Evolutionary conservation across 1,284 basidiomycete species (phyloP).

Genomic region (Neolentinus lepideus): DNA sequence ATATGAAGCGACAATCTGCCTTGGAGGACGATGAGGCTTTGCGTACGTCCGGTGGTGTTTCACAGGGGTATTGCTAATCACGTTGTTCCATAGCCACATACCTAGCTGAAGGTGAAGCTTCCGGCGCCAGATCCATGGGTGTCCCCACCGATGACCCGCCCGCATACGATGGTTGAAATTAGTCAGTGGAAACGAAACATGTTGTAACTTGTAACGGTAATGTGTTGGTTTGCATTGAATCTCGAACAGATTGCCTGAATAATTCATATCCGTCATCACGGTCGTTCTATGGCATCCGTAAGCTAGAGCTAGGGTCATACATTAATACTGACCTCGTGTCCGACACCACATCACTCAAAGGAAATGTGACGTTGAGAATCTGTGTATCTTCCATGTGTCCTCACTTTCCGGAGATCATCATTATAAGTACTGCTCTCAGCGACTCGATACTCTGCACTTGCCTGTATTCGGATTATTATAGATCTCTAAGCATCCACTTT

Average conservation of each 20-base stretch:
- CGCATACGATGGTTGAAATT: constrained; percentile 44
- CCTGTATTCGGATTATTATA: too few relatives aligned
- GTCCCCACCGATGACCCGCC: constrained; percentile 53
- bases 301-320: background rate
- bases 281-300: background rate
- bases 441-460: too few relatives aligned
- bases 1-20: constrained; percentile 57
- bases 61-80: background rate
- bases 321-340: background rate
- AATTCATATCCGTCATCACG: background rate
- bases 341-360: background rate
- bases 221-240: background rate
- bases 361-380: too few relatives aligned
- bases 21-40: constrained; percentile 54
- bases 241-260: background rate
- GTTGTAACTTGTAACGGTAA: background rate
- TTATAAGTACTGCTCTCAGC: too few relatives aligned
- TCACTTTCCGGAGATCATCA: too few relatives aligned
- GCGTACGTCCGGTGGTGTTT: constrained; percentile 39
- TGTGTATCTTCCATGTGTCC: too few relatives aligned
- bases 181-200: background rate
- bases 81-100: constrained; percentile 39
- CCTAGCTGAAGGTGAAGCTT: constrained; percentile 38
- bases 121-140: constrained; percentile 15
- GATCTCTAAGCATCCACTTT: too few relatives aligned